Evolutionary conservation across 2,329 filamentous ascomycete species (phyloP).

Genomic region (Endocalyx cinctus): DNA sequence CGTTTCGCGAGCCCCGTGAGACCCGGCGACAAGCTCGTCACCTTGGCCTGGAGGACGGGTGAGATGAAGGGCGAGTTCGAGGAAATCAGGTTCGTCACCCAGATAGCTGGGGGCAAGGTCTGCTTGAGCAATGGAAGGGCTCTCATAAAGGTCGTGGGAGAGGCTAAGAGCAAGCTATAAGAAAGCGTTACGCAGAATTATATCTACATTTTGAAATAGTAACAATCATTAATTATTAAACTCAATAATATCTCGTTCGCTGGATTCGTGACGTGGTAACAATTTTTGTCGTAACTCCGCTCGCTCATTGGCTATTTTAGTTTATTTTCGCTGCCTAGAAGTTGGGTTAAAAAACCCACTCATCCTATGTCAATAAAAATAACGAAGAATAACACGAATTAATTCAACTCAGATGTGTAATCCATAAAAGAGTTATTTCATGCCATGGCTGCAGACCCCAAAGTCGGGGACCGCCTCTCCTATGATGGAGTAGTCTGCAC

Average conservation of each 20-base stretch:
- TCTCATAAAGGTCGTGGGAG: conserved; percentile 61
- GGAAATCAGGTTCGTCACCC: conserved; percentile 76
- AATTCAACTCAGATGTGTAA: too few relatives aligned
- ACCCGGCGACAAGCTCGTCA: conserved; percentile 77
- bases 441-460: conserved; percentile 38
- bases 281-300: too few relatives aligned
- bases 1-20: conserved; percentile 81
- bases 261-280: too few relatives aligned
- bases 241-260: neutral
- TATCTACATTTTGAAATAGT: too few relatives aligned
- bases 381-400: too few relatives aligned
- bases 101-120: conserved; percentile 75
- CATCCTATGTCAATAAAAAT: too few relatives aligned
- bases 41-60: conserved; percentile 76
- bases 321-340: too few relatives aligned
- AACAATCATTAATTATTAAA: neutral
- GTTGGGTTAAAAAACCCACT: too few relatives aligned
- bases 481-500: conserved; percentile 77
- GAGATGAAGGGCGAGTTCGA: conserved; percentile 66
- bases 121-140: conserved; percentile 84
- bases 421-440: too few relatives aligned
- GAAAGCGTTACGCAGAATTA: conserved; percentile 1
- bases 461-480: conserved; percentile 72
- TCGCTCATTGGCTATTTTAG: too few relatives aligned
- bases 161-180: conserved; percentile 60